A percentile compares a stretch with the other conserved stretches of the same genome.
Conservation (phyloP, 345 rosid genomes). For the Linum tenue region DNA sequence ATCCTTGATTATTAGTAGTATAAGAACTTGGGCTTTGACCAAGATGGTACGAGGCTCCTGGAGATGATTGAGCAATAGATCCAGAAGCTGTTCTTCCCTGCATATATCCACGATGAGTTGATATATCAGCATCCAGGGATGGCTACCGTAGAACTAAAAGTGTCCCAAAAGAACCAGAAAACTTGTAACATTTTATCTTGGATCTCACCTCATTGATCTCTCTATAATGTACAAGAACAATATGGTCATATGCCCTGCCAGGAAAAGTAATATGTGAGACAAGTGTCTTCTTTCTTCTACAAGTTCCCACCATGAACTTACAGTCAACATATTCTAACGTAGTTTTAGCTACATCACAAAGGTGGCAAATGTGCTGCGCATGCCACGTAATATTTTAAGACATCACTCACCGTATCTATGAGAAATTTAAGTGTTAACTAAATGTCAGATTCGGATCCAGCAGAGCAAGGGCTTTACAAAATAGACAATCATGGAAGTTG, state of each 20-base stretch:
- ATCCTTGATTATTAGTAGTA: slow-evolving; percentile 36
- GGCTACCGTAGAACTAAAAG: neutral
- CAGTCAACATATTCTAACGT: neutral
- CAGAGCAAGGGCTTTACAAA: neutral
- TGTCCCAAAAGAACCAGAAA: neutral
- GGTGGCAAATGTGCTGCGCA: neutral
- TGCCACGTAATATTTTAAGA: neutral
- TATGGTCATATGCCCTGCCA: slow-evolving; percentile 70
- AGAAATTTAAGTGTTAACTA: neutral
- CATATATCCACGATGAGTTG: neutral
- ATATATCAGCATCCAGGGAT: too few relatives aligned
- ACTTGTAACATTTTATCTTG: neutral
- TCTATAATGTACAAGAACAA: slow-evolving; percentile 94
- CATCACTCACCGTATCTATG: neutral
- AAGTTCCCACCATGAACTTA: too few relatives aligned
- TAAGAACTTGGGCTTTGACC: slow-evolving; percentile 34
- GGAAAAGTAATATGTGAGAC: slow-evolving; percentile 15
- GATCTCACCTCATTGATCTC: slow-evolving; percentile 53
- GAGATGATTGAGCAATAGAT: slow-evolving; percentile 32
- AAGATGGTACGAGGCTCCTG: slow-evolving; percentile 34
- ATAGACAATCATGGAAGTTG: neutral
- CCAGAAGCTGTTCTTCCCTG: slow-evolving; percentile 49
- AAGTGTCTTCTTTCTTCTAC: neutral
- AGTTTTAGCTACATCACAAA: neutral
- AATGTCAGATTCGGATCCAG: neutral